A percentile compares a stretch with the other conserved stretches of the same genome.
phyloP scores from a whole-genome alignment of 169 alveolate genomes.

The Plasmodium knowlesi region DNA sequence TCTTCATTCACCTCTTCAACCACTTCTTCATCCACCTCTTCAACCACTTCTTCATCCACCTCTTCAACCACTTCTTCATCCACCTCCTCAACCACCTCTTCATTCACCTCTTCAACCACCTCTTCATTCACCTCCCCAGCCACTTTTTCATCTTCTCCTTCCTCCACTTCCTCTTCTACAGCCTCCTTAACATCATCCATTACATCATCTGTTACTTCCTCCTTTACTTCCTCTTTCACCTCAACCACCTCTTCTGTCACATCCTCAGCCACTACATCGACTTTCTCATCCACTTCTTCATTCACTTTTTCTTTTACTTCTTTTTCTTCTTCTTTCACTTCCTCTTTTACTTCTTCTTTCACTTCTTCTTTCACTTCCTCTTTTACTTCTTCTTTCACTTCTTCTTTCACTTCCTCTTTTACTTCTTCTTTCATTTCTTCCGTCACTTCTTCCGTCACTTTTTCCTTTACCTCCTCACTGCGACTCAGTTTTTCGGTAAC shows the following conservation, averaged over 20 bases:
- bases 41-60: background rate
- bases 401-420: background rate
- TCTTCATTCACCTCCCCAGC: too few relatives aligned
- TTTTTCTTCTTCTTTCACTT: too few relatives aligned
- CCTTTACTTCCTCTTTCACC: too few relatives aligned
- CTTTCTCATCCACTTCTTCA: background rate
- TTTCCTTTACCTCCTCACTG: background rate
- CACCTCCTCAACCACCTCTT: too few relatives aligned
- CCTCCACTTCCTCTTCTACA: too few relatives aligned
- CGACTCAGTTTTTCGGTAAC: slow-evolving; percentile 2
- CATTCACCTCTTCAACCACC: too few relatives aligned
- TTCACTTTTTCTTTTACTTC: background rate
- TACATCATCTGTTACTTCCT: too few relatives aligned
- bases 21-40: background rate
- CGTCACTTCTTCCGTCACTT: background rate
- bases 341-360: too few relatives aligned
- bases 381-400: background rate
- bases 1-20: background rate
- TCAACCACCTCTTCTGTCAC: background rate
- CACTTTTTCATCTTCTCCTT: too few relatives aligned
- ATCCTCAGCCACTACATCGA: too few relatives aligned
- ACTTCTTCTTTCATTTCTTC: background rate
- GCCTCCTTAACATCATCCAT: too few relatives aligned
- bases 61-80: background rate
- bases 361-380: too few relatives aligned